Evolutionary conservation across 2,329 filamentous ascomycete genomes (phyloP).

Genomic region (Calonectria pteridis): DNA sequence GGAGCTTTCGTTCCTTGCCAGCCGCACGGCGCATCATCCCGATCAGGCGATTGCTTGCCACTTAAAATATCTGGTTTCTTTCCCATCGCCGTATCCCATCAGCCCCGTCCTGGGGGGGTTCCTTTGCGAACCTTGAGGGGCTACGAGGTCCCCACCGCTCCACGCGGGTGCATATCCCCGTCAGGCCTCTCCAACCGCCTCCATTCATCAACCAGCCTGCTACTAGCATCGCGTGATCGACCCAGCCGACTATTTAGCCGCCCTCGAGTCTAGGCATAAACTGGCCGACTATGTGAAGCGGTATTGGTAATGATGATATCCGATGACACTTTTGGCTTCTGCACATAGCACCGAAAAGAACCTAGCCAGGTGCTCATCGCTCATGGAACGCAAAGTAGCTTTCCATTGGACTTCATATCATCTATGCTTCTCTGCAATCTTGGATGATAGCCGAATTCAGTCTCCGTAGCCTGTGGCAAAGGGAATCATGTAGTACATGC

Average conservation of each 20-base stretch:
- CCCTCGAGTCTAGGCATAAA: not conserved
- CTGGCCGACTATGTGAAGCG: not conserved
- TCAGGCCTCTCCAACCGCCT: not conserved
- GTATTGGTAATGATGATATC: not conserved
- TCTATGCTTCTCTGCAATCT: not conserved
- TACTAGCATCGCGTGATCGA: not conserved
- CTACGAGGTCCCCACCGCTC: not conserved
- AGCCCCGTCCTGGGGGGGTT: not conserved
- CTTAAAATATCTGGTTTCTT: not conserved
- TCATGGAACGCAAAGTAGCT: not conserved
- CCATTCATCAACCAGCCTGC: not conserved
- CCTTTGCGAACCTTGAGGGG: not conserved
- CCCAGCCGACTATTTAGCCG: not conserved
- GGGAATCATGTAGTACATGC: not conserved
- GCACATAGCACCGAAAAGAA: not conserved
- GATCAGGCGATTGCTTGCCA: not conserved
- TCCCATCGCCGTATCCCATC: not conserved
- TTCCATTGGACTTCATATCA: not conserved
- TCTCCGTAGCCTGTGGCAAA: not conserved
- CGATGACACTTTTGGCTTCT: not conserved
- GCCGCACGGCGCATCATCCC: not conserved
- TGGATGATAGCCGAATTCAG: not conserved
- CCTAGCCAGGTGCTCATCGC: not conserved
- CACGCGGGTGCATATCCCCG: not conserved
- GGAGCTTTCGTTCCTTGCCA: not conserved